A percentile compares a stretch with the other conserved stretches of the same genome.
Conservation (phyloP, 2,329 filamentous ascomycete species). For the Colletotrichum lini region DNA sequence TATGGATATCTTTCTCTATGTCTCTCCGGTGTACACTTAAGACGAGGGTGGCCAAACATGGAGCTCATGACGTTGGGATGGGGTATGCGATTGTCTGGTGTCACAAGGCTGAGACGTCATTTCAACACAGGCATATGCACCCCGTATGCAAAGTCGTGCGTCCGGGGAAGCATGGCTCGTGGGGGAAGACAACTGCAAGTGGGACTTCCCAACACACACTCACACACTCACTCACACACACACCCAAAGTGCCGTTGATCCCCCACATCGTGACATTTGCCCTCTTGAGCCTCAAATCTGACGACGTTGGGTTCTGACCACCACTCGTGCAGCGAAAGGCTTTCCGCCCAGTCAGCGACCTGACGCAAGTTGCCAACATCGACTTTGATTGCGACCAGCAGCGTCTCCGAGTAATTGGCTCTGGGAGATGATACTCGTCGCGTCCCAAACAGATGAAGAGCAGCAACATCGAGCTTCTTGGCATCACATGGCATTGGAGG, state of each 20-base stretch:
- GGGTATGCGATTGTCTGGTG: conserved; percentile 36
- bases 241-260: conserved; percentile 36
- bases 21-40: not conserved
- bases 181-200: conserved; percentile 37
- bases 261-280: conserved; percentile 38
- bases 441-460: not conserved
- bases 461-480: not conserved
- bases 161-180: conserved; percentile 42
- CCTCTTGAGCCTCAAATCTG: conserved; percentile 38
- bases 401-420: not conserved
- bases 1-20: not conserved
- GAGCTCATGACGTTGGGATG: conserved; percentile 30
- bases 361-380: too few relatives aligned
- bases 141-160: conserved; percentile 42
- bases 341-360: not conserved
- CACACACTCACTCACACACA: not conserved
- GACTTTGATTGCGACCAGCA: not conserved
- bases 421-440: not conserved
- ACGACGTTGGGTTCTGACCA: conserved; percentile 15
- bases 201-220: conserved; percentile 34
- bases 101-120: conserved; percentile 49
- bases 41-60: conserved; percentile 3
- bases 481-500: conserved; percentile 23
- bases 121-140: conserved; percentile 43
- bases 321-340: not conserved